Conservation (phyloP, 2,329 filamentous ascomycete genomes). For the Magnaporthiopsis incrustans region DNA sequence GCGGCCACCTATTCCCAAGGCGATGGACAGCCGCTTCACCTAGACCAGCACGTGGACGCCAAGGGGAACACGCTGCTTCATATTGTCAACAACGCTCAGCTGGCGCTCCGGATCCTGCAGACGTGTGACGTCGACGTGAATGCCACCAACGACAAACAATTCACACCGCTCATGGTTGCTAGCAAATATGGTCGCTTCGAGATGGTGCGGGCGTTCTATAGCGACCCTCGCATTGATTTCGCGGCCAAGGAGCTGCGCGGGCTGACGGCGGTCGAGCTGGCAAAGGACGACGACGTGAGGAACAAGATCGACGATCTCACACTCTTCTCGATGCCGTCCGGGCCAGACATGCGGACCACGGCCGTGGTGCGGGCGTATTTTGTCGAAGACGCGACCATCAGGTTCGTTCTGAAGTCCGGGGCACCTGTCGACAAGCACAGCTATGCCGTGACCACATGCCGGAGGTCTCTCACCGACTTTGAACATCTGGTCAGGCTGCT, state of each 20-base stretch:
- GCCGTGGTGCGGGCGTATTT: slow-evolving; percentile 94
- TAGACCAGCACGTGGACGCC: slow-evolving; percentile 85
- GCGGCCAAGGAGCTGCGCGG: slow-evolving; percentile 78
- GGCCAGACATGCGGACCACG: slow-evolving; percentile 73
- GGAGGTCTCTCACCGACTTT: slow-evolving; percentile 81
- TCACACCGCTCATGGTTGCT: slow-evolving; percentile 94
- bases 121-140: slow-evolving; percentile 94
- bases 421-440: slow-evolving; percentile 73
- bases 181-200: slow-evolving; percentile 97
- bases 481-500: slow-evolving; percentile 82
- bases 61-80: slow-evolving; percentile 96
- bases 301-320: slow-evolving; percentile 94
- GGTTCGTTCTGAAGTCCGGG: slow-evolving; percentile 89
- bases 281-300: slow-evolving; percentile 94
- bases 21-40: slow-evolving; percentile 71
- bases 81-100: slow-evolving; percentile 77
- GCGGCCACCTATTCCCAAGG: slow-evolving; percentile 67
- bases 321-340: slow-evolving; percentile 66
- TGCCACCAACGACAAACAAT: slow-evolving; percentile 87
- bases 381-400: slow-evolving; percentile 89
- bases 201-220: slow-evolving; percentile 81
- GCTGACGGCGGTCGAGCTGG: slow-evolving; percentile 87
- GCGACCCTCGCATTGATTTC: slow-evolving; percentile 79
- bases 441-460: slow-evolving; percentile 90
- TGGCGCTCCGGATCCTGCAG: slow-evolving; percentile 68